Evolutionary conservation across 352 stramenopile genomes (phyloP).

Genomic region (Globisporangium rhizosaccharum): DNA sequence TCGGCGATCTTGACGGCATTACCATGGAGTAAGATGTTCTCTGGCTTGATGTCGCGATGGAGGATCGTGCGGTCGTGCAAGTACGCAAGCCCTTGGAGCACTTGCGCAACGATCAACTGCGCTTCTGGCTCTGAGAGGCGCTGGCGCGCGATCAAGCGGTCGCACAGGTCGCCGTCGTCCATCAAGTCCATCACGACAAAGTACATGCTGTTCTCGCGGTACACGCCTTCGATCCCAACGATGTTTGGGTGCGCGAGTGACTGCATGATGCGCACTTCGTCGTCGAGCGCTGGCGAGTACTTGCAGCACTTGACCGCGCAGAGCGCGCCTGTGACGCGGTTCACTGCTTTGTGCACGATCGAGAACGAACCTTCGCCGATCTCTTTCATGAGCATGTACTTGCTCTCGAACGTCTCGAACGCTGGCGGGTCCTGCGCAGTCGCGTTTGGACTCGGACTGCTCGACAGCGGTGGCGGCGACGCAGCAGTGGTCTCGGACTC

Average conservation of each 20-base stretch:
- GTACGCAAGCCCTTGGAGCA: conserved; percentile 52
- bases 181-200: conserved; percentile 85
- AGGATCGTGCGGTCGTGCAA: conserved; percentile 60
- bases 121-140: conserved; percentile 47
- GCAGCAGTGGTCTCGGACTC: neutral
- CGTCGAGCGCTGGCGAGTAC: conserved; percentile 45
- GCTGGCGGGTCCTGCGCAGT: conserved; percentile 25
- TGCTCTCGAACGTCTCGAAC: conserved; percentile 48
- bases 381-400: conserved; percentile 73
- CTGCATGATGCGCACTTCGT: conserved; percentile 66
- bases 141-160: conserved; percentile 62
- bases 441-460: neutral
- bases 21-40: conserved; percentile 79
- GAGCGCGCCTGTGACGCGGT: conserved; percentile 51
- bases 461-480: neutral
- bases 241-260: conserved; percentile 66
- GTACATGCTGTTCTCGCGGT: conserved; percentile 61
- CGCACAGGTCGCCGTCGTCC: conserved; percentile 69
- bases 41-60: conserved; percentile 75
- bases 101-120: conserved; percentile 55
- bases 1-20: conserved; percentile 70
- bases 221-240: conserved; percentile 62
- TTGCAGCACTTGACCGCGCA: conserved; percentile 80
- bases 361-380: conserved; percentile 83
- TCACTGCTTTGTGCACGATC: conserved; percentile 74